Conservation (phyloP, 495 filamentous ascomycete species). For the Aspergillus cavernicola region DNA sequence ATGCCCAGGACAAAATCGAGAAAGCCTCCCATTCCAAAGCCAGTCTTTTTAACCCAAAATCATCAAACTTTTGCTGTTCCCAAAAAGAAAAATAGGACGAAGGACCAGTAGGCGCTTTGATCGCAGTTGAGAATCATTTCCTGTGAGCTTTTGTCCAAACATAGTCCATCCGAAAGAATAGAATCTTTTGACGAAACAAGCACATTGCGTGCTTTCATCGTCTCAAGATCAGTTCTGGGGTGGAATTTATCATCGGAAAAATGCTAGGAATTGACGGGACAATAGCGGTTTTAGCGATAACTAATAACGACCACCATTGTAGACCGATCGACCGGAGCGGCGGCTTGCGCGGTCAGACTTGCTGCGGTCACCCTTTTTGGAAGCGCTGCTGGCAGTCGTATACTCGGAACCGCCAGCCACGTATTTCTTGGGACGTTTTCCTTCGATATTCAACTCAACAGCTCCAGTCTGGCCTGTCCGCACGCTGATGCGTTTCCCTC, state of each 20-base stretch:
- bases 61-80: slow-evolving; percentile 18
- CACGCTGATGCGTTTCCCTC: slow-evolving; percentile 40
- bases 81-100: slow-evolving; percentile 4
- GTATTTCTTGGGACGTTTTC: slow-evolving; percentile 37
- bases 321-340: slow-evolving; percentile 38
- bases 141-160: neutral
- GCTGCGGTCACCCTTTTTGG: slow-evolving; percentile 23
- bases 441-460: slow-evolving; percentile 38
- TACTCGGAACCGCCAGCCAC: slow-evolving; percentile 34
- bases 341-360: slow-evolving; percentile 39
- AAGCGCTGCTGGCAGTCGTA: slow-evolving; percentile 21
- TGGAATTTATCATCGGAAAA: neutral
- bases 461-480: slow-evolving; percentile 38
- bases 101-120: neutral
- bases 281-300: neutral
- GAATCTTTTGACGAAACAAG: slow-evolving; percentile 5
- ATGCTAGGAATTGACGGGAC: slow-evolving; percentile 1
- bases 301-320: slow-evolving; percentile 26
- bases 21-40: slow-evolving; percentile 16
- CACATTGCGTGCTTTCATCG: neutral
- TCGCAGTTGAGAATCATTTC: neutral
- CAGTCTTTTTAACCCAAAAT: slow-evolving; percentile 11
- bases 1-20: slow-evolving; percentile 14
- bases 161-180: slow-evolving; percentile 3
- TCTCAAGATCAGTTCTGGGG: neutral